Base-by-base conservation (phyloP, 164 flowering plant species). In the Houttuynia cordata region DNA sequence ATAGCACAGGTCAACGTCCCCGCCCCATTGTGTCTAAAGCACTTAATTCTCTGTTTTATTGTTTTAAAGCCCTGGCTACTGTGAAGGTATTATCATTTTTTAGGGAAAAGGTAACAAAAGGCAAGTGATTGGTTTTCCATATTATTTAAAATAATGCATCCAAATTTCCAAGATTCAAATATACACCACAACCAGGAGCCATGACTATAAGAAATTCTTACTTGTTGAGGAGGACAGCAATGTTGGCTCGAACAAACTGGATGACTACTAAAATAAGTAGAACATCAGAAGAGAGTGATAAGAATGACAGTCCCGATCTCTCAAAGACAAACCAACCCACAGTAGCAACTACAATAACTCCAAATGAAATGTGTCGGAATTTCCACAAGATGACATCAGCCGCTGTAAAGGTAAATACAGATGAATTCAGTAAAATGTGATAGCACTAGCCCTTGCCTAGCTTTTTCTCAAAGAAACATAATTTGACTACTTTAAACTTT, bases 311-410 rank as follows among this genome's bases (percentile, higher is more conserved):
- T 49, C 91, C 99, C 1, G 99, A 81, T 6, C 64, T 68, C 81
- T 86, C 97, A 70, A 86, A 78, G 39, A 85, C 66, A 23, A 87
- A 58, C 99, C 99, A 93, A 18, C 86, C 82, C 65, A 79, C 75
- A 8, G 99, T 86, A 40, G 97, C 87, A 61, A 79, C 83, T 57
- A 88, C 60, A 53, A 83, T 74, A 60, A 86, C 72, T 25, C 94
- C 96, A 71, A 71, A 71, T 22, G 97, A 83, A 67, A 81, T 75
- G 57, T 57, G 80, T 58, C 78, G 50, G 63, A 67, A 70, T 69
- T 79, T 93, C 99, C 97, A 90, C 73, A 88, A 55, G 53, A 90
- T 73, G 57, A 88, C 77, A 75, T 93, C 94, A 70, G 96, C 96
- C 74, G 86, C 96, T 92, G 60, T 25, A 66, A 19, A 40, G 60